phyloP scores from a whole-genome alignment of 768 basidiomycete species.

The Asterophora lycoperdoides region DNA sequence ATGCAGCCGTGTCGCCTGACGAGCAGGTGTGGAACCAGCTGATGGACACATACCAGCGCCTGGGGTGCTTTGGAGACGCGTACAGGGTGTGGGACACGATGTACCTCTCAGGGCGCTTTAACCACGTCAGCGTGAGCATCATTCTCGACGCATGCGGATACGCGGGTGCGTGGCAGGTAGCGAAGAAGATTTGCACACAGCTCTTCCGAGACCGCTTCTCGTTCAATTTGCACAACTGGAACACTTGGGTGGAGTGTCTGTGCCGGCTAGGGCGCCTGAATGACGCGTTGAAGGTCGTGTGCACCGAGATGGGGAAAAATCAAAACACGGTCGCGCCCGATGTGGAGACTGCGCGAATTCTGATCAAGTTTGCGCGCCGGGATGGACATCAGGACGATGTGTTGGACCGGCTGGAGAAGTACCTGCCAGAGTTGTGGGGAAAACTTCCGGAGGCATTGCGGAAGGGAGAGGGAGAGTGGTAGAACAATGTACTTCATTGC shows the following conservation, averaged over 20 bases:
- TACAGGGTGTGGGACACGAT: slow-evolving; percentile 79
- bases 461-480: not conserved
- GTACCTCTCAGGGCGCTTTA: slow-evolving; percentile 51
- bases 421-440: slow-evolving; percentile 37
- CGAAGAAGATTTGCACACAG: slow-evolving; percentile 50
- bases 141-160: slow-evolving; percentile 82
- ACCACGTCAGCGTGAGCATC: slow-evolving; percentile 70
- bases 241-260: slow-evolving; percentile 82
- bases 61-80: slow-evolving; percentile 65
- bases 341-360: slow-evolving; percentile 43
- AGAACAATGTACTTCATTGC: slow-evolving; percentile 12
- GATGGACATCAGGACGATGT: slow-evolving; percentile 41
- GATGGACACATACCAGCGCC: slow-evolving; percentile 86
- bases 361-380: slow-evolving; percentile 51
- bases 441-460: slow-evolving; percentile 24
- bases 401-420: slow-evolving; percentile 37
- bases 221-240: slow-evolving; percentile 71
- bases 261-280: slow-evolving; percentile 63
- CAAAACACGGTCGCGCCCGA: slow-evolving; percentile 44
- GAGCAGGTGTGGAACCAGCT: slow-evolving; percentile 71
- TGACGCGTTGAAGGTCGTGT: slow-evolving; percentile 62
- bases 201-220: slow-evolving; percentile 45
- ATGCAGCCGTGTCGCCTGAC: slow-evolving; percentile 72
- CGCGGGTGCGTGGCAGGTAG: slow-evolving; percentile 46
- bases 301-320: slow-evolving; percentile 56